phyloP scores from a whole-genome alignment of 306 rosid genomes.

The Boehmeria nivea region DNA sequence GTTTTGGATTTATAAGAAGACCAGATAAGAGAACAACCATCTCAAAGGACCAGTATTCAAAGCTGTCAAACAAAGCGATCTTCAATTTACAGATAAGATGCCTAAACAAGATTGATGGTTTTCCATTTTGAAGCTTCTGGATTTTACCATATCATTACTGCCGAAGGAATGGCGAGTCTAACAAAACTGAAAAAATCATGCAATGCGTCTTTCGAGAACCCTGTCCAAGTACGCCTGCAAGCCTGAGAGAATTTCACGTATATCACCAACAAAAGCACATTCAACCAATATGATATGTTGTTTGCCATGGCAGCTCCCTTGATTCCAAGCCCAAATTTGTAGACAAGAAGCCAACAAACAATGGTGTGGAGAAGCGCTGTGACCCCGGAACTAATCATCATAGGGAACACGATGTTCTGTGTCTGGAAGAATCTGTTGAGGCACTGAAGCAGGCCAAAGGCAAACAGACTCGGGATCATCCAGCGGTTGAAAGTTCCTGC shows the following conservation, averaged over 20 bases:
- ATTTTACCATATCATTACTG: constrained; percentile 54
- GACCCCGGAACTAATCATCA: constrained; percentile 43
- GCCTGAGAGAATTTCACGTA: constrained; percentile 32
- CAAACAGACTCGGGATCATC: constrained; percentile 57
- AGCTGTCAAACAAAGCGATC: constrained; percentile 31
- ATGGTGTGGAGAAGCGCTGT: constrained; percentile 31
- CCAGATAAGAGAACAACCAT: constrained; percentile 68
- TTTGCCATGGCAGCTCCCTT: constrained; percentile 59
- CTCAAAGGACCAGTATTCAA: constrained; percentile 54
- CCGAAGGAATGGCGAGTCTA: constrained; percentile 52
- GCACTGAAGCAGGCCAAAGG: constrained; percentile 53
- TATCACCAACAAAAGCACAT: constrained; percentile 32
- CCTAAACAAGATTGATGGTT: background rate
- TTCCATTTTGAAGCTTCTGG: background rate
- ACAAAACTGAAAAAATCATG: constrained; percentile 37
- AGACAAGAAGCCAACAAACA: constrained; percentile 50
- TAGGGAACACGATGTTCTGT: constrained; percentile 64
- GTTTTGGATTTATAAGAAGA: constrained; percentile 50
- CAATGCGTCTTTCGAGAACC: constrained; percentile 48
- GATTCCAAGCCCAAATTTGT: constrained; percentile 40
- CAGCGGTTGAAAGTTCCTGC: constrained; percentile 46
- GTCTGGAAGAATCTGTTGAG: constrained; percentile 48
- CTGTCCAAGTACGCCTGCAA: constrained; percentile 49
- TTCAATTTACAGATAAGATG: background rate
- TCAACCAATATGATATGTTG: constrained; percentile 48